Base-by-base conservation (phyloP, 305 asterid species). In the Rubia balearica region DNA sequence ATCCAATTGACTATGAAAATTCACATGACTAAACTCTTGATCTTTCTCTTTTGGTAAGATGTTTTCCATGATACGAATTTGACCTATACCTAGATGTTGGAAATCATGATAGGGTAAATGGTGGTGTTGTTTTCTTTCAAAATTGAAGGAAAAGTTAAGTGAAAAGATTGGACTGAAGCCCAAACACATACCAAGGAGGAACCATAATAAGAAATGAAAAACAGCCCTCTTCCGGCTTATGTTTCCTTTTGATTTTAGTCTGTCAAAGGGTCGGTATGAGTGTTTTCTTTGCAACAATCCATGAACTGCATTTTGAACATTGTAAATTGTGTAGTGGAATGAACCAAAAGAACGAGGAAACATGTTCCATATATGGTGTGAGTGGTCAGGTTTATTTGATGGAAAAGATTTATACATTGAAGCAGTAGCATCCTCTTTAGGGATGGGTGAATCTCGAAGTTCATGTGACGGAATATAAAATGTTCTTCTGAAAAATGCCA, bases 401-500 rank as follows among this genome's bases (percentile, higher is more conserved):
- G 92, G 9, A 6, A 17, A 85, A 3, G 94, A 82, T 69, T 87
- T 89, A 40, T 94, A 86, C 76, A 87, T 71, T 14, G 4, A 42
- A 30, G 95, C 88, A 43, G 96, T 86, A 16, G 95, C 83, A 22
- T 51, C 59, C 22, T 51, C 24, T n/a, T 87, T 89, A 62, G 81
- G 84, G 22, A 6, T 3, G 77, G 77, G 48, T 70, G 82, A 4
- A 49, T 73, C 69, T 65, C 90, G 87, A 0, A 85, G 84, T 21
- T 90, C 84, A 75, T 90, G 86, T 71, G 86, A 85, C 3, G 33
- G 68, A 24, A 89, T 94, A 33, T 91, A 87, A 73, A 86, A 53
- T 41, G 90, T 80, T 75, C 97, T 81, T 78, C 97, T 81, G 70
- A 89, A 83, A 13, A 90, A 90, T 67, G 95, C 95, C 96, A 90